Evolutionary conservation across 768 basidiomycete species (phyloP).

Genomic region (Xerocomellus intermedius): DNA sequence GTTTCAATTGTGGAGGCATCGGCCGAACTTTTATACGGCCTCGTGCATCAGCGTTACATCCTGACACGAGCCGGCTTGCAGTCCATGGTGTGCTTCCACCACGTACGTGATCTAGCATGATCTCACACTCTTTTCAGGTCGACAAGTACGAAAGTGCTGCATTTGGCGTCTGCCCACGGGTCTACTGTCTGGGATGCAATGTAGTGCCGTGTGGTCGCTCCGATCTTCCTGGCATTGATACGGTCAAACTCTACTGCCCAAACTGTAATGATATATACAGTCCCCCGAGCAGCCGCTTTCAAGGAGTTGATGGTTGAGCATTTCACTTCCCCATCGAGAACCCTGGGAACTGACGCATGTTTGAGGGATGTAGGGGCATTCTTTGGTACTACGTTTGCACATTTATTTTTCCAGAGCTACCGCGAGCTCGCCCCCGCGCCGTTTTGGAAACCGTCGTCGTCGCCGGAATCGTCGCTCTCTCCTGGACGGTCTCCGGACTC

Average conservation of each 20-base stretch:
- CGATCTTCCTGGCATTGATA: constrained; percentile 94
- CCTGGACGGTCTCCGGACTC: constrained; percentile 55
- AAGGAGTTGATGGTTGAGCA: constrained; percentile 83
- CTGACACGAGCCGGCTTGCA: constrained; percentile 91
- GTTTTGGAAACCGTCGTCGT: constrained; percentile 76
- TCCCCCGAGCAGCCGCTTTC: constrained; percentile 93
- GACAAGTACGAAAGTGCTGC: constrained; percentile 93
- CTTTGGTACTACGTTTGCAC: constrained; percentile 98
- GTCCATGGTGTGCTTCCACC: constrained; percentile 69
- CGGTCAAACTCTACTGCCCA: constrained; percentile 96
- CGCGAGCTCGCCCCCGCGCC: constrained; percentile 93
- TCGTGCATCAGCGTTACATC: constrained; percentile 97
- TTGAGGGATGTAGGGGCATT: constrained; percentile 73
- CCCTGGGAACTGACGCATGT: constrained; percentile 12
- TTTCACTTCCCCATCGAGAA: constrained; percentile 7
- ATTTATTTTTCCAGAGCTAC: constrained; percentile 97
- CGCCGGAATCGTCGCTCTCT: constrained; percentile 50
- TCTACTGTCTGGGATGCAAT: constrained; percentile 85
- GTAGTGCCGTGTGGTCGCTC: constrained; percentile 95
- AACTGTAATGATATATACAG: constrained; percentile 97
- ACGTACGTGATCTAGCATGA: constrained; percentile 14
- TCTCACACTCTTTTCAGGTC: constrained; percentile 49
- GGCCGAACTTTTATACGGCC: constrained; percentile 94
- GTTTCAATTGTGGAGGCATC: constrained; percentile 98
- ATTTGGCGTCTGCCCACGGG: constrained; percentile 94